Conservation (phyloP, 2,329 filamentous ascomycete genomes). For the Pochonia chlamydosporia region DNA sequence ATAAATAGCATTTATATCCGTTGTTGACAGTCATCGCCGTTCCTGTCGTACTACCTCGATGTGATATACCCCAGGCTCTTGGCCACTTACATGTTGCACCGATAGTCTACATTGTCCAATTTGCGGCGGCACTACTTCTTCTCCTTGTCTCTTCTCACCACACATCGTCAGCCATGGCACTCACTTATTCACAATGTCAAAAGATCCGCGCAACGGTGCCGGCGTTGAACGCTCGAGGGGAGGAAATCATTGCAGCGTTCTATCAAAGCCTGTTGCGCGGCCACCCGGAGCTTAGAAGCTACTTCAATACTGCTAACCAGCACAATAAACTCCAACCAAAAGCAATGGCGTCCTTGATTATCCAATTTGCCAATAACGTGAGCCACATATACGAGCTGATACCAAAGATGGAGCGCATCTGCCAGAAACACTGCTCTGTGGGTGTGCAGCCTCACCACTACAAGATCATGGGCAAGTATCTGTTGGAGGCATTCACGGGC, state of each 20-base stretch:
- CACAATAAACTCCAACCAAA: constrained; percentile 29
- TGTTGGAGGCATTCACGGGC: constrained; percentile 60
- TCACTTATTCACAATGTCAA: constrained; percentile 50
- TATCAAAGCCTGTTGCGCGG: constrained; percentile 63
- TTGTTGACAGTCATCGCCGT: too few species aligned
- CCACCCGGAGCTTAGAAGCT: constrained; percentile 60
- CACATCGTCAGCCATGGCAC: constrained; percentile 33
- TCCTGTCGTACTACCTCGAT: too few species aligned
- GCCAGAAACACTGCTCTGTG: constrained; percentile 69
- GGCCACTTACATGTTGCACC: too few species aligned
- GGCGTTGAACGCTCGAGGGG: constrained; percentile 60
- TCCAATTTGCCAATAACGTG: constrained; percentile 67
- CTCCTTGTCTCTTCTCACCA: too few species aligned
- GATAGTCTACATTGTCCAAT: too few species aligned
- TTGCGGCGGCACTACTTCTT: too few species aligned
- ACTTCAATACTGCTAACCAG: constrained; percentile 55
- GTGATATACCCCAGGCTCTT: too few species aligned
- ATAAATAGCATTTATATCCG: too few species aligned
- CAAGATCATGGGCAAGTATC: constrained; percentile 61
- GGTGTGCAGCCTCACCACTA: constrained; percentile 66
- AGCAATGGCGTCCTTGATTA: constrained; percentile 40
- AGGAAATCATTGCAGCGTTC: constrained; percentile 63
- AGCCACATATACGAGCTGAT: constrained; percentile 52
- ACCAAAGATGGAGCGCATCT: constrained; percentile 50
- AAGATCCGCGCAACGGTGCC: constrained; percentile 68